Evolutionary conservation across 75 land plant species (phyloP).

Genomic region (Ceratopteris richardii): DNA sequence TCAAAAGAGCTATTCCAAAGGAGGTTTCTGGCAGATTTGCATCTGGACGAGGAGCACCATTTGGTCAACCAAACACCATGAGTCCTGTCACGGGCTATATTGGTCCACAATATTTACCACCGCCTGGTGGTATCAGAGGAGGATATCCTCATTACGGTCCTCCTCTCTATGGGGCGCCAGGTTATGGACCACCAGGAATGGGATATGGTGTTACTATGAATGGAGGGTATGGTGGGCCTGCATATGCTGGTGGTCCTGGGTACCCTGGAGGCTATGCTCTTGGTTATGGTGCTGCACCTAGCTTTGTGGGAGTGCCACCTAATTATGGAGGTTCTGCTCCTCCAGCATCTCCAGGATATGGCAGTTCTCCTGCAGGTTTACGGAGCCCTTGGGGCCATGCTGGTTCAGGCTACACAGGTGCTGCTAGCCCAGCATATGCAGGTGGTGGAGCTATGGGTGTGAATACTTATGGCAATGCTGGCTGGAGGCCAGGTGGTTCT

Average conservation of each 20-base stretch:
- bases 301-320: conserved; percentile 21
- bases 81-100: conserved; percentile 1
- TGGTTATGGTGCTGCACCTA: conserved; percentile 8
- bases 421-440: conserved; percentile 19
- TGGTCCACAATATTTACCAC: conserved; percentile 15
- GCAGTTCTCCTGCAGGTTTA: neutral
- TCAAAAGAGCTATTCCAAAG: conserved; percentile 80
- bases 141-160: conserved; percentile 17
- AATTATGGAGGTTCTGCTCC: conserved; percentile 26
- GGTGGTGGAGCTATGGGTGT: conserved; percentile 14
- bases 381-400: conserved; percentile 11
- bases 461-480: conserved; percentile 8
- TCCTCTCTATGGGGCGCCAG: conserved; percentile 9
- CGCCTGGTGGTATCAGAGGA: conserved; percentile 22
- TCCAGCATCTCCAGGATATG: conserved; percentile 12
- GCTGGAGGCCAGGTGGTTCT: too few relatives aligned
- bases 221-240: conserved; percentile 14
- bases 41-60: conserved; percentile 31
- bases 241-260: conserved; percentile 12
- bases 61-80: conserved; percentile 13
- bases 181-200: conserved; percentile 15
- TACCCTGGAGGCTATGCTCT: conserved; percentile 10
- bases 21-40: conserved; percentile 30
- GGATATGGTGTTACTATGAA: conserved; percentile 17
- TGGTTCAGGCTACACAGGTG: conserved; percentile 21